Percentiles rank a stretch among this genome's conserved stretches.
These are phyloP conservation scores for Thuja plicata DNA, from an alignment of 83 land plant genomes.

Conservation along the genomic window DNA sequence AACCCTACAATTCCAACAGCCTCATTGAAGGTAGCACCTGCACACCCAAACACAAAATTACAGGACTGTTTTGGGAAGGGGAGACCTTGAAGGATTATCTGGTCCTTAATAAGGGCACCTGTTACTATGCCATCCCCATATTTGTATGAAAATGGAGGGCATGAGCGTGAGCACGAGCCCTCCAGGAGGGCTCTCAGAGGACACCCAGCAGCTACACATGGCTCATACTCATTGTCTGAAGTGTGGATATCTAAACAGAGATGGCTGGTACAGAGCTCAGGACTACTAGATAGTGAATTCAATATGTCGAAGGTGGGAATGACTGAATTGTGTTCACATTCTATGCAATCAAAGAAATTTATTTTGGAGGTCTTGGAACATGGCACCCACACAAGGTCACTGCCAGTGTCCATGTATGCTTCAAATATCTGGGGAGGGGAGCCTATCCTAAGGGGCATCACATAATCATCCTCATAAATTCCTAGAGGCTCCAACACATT, in stretches of 20 bases:
- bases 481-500: conserved; percentile 35
- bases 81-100: background rate
- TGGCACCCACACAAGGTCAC: conserved; percentile 64
- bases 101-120: conserved; percentile 35
- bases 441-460: conserved; percentile 44
- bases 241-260: conserved; percentile 42
- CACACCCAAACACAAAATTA: conserved; percentile 52
- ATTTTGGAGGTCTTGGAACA: conserved; percentile 16
- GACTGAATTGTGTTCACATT: conserved; percentile 29
- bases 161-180: conserved; percentile 37
- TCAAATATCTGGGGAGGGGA: conserved; percentile 45
- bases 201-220: conserved; percentile 42
- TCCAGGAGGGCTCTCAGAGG: conserved; percentile 30
- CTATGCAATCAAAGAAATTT: conserved; percentile 35
- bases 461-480: conserved; percentile 41
- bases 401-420: conserved; percentile 60
- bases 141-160: conserved; percentile 50
- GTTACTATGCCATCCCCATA: conserved; percentile 45
- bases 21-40: conserved; percentile 39
- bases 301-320: conserved; percentile 27
- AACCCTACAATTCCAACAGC: conserved; percentile 59
- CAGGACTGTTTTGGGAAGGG: conserved; percentile 23
- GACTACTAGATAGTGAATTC: conserved; percentile 26
- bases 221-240: conserved; percentile 39
- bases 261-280: conserved; percentile 37